Evolutionary conservation across 345 rosid genomes (phyloP).

Genomic region (Cardamine resedifolia): DNA sequence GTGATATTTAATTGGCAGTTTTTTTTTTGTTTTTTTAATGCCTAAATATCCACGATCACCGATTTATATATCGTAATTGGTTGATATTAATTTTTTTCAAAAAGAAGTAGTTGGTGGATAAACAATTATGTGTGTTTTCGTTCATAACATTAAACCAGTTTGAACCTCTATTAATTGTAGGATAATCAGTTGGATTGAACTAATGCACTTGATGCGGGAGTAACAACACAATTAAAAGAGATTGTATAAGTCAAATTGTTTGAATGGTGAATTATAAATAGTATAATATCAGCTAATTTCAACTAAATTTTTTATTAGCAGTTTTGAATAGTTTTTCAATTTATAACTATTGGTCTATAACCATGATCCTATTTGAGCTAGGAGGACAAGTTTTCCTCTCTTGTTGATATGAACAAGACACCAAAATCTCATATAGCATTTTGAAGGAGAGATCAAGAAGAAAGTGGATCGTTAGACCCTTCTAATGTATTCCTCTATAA

Average conservation of each 20-base stretch:
- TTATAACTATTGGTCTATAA: no score
- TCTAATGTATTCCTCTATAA: no score
- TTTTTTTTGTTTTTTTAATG: background rate
- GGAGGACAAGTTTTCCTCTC: no score
- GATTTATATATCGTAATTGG: background rate
- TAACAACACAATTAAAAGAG: slow-evolving; percentile 9
- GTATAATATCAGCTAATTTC: background rate
- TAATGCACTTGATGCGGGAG: slow-evolving; percentile 9
- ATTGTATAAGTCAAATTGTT: slow-evolving; percentile 1
- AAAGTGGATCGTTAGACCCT: no score
- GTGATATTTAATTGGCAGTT: background rate
- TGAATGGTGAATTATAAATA: background rate
- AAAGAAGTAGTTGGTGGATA: background rate
- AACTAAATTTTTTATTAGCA: background rate
- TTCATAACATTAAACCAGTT: background rate
- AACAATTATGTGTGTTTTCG: background rate
- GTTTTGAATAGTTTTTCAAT: background rate
- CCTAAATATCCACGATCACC: background rate
- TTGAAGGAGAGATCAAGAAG: no score
- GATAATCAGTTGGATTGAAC: slow-evolving; percentile 3
- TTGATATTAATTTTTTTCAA: background rate
- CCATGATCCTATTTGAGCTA: no score
- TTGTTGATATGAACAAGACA: no score
- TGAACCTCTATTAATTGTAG: background rate
- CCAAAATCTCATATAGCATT: no score